phyloP scores from a whole-genome alignment of 2,329 filamentous ascomycete species.

The Curvularia verruculosa region DNA sequence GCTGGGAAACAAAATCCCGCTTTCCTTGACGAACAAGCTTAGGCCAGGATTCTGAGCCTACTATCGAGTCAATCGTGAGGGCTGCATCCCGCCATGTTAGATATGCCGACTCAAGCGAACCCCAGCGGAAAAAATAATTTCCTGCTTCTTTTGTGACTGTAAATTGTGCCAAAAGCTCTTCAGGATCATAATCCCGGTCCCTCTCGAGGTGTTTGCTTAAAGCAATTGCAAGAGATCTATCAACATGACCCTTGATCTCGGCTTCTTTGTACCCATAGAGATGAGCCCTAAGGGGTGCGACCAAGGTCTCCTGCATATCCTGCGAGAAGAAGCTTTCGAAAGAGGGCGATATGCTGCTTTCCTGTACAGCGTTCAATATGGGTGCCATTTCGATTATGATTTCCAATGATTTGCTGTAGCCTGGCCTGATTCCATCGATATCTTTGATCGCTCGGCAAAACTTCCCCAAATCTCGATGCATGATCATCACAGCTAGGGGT shows the following conservation, averaged over 20 bases:
- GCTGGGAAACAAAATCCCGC: slow-evolving; percentile 15
- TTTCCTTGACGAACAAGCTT: slow-evolving; percentile 12
- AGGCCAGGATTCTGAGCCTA: slow-evolving; percentile 16
- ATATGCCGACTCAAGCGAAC: neutral
- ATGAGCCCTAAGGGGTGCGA: slow-evolving; percentile 20
- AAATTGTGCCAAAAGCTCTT: slow-evolving; percentile 13
- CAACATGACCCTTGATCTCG: slow-evolving; percentile 14
- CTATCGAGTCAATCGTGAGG: slow-evolving; percentile 18
- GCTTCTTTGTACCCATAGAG: slow-evolving; percentile 21
- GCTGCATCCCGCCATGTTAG: slow-evolving; percentile 17
- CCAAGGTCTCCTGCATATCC: slow-evolving; percentile 22
- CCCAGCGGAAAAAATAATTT: slow-evolving; percentile 9
- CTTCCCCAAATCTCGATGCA: slow-evolving; percentile 19
- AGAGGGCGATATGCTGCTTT: neutral
- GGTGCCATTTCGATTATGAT: slow-evolving; percentile 18
- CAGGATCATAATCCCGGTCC: slow-evolving; percentile 17
- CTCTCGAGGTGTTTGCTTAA: slow-evolving; percentile 15
- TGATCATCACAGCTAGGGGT: slow-evolving; percentile 14
- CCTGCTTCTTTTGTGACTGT: slow-evolving; percentile 19
- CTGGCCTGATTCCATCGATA: slow-evolving; percentile 7
- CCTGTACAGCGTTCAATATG: neutral
- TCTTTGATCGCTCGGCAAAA: slow-evolving; percentile 20
- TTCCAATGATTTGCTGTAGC: slow-evolving; percentile 6
- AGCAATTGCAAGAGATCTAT: slow-evolving; percentile 13
- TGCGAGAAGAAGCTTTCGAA: slow-evolving; percentile 23